Conservation (phyloP, 495 filamentous ascomycete genomes). For the Xylaria curta region DNA sequence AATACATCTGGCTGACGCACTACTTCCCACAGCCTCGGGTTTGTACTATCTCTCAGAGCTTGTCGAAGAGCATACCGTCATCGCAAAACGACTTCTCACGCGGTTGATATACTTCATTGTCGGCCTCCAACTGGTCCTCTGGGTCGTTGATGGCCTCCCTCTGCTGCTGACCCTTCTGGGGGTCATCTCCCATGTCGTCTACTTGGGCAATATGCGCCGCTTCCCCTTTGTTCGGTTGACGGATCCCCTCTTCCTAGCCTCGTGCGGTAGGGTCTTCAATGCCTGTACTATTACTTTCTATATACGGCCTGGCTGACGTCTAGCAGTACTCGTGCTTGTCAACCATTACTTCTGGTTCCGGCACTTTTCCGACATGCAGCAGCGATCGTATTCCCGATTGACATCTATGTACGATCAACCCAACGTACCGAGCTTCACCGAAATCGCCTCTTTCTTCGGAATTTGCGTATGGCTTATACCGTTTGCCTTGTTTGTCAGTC, state of each 20-base stretch:
- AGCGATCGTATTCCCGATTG: conserved; percentile 51
- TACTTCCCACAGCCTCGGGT: conserved; percentile 72
- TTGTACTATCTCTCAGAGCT: conserved; percentile 98
- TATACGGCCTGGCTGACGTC: conserved; percentile 26
- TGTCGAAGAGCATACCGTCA: conserved; percentile 95
- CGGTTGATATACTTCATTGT: conserved; percentile 88
- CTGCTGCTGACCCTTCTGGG: conserved; percentile 73
- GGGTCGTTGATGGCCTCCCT: conserved; percentile 84
- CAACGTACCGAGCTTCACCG: conserved; percentile 83
- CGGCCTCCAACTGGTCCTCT: conserved; percentile 72
- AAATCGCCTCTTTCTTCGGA: conserved; percentile 95
- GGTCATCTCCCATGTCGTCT: conserved; percentile 82
- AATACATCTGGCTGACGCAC: conserved; percentile 21
- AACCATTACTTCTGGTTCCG: conserved; percentile 98
- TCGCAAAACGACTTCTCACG: conserved; percentile 83
- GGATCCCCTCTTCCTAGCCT: conserved; percentile 85
- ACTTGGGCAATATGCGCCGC: conserved; percentile 84
- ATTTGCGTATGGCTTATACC: conserved; percentile 96
- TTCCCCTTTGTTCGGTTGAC: conserved; percentile 89
- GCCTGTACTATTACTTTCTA: background rate
- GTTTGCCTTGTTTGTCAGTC: conserved; percentile 90
- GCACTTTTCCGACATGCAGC: conserved; percentile 76
- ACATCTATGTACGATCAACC: conserved; percentile 64
- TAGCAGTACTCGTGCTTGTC: conserved; percentile 74
- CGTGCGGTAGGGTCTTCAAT: conserved; percentile 66